Conservation (phyloP, 305 asterid genomes). For the Ruellia speciosa region DNA sequence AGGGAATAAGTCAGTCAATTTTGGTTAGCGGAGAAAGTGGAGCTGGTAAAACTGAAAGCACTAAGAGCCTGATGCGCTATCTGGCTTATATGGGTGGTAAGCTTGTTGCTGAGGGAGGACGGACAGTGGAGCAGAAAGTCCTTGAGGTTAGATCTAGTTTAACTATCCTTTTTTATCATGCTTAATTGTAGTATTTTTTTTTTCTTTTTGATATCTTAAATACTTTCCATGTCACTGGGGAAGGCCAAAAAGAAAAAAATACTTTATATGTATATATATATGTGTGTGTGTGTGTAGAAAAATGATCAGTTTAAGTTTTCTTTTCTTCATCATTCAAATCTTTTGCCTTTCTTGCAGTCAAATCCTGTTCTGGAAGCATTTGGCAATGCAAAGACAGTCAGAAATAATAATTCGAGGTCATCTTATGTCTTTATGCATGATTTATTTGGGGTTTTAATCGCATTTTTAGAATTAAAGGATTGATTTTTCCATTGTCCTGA, state of each 20-base stretch:
- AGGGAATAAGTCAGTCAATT: slow-evolving; percentile 63
- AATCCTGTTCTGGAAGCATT: slow-evolving; percentile 79
- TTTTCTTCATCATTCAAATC: slow-evolving; percentile 8
- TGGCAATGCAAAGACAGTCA: slow-evolving; percentile 73
- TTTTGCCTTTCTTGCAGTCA: slow-evolving; percentile 39
- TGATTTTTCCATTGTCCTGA: no score
- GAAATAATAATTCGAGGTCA: slow-evolving; percentile 74
- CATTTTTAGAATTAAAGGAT: no score
- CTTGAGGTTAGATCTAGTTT: slow-evolving; percentile 52
- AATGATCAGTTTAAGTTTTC: background rate
- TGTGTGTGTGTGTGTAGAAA: no score
- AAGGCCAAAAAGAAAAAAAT: background rate
- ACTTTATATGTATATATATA: no score
- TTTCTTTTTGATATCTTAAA: background rate
- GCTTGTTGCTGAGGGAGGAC: slow-evolving; percentile 51
- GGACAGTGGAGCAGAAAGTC: slow-evolving; percentile 69
- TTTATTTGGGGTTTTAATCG: no score
- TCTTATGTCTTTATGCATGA: background rate
- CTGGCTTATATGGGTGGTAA: slow-evolving; percentile 81
- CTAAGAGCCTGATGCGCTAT: slow-evolving; percentile 75
- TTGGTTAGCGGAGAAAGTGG: slow-evolving; percentile 93
- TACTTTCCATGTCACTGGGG: background rate
- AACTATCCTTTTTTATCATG: background rate
- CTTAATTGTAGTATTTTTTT: background rate
- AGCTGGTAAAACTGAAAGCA: slow-evolving; percentile 87